Evolutionary conservation across 345 rosid species (phyloP), one percentile per base, ranked within the genome.

Genomic region (Cardamine occulta): DNA sequence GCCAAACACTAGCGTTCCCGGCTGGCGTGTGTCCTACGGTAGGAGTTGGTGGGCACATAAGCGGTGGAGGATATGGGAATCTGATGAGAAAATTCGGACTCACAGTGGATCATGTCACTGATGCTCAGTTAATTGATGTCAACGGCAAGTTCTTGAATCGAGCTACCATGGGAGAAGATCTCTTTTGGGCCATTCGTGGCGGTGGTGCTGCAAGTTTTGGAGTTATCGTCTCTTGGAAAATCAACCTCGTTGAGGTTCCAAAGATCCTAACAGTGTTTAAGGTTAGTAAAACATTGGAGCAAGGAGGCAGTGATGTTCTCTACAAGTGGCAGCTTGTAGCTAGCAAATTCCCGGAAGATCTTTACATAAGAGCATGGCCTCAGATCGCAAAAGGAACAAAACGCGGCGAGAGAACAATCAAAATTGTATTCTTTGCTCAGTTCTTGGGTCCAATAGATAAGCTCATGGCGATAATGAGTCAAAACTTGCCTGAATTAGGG

Each of bases 121-220:
- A 86, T 75, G 89, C 87, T 2, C 79, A 84, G 31, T 73, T 84
- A 17, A 82, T 86, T 7, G 86, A 82, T 44, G 89, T 72, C 6
- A 67, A 73, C 5, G 84, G 86, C 0, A 75, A 55, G 10, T 39
- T 83, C 48, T 71, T 82, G 18, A 81, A 86, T 35, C 69, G 88
- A 34, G 63, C 49, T 37, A 51, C 63, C 23, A 86, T 86, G 87
- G 89, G 87, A 9, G 87, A 82, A 67, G 87, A 84, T 73, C 81
- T 86, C 2, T 86, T 86, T 49, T 86, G 86, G 87, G 87, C 87
- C 0, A 81, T 84, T 18, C 52, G 84, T 0, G 89, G 89, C 0
- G 85, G 89, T 0, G 89, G 89, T 0, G 89, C 80, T 15, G 85
- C 67, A 0, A 86, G 88, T 75, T 86, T 86, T 3, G 84, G 83